Evolutionary conservation across 306 rosid genomes (phyloP).

Genomic region (Amphicarpaea edgeworthii): DNA sequence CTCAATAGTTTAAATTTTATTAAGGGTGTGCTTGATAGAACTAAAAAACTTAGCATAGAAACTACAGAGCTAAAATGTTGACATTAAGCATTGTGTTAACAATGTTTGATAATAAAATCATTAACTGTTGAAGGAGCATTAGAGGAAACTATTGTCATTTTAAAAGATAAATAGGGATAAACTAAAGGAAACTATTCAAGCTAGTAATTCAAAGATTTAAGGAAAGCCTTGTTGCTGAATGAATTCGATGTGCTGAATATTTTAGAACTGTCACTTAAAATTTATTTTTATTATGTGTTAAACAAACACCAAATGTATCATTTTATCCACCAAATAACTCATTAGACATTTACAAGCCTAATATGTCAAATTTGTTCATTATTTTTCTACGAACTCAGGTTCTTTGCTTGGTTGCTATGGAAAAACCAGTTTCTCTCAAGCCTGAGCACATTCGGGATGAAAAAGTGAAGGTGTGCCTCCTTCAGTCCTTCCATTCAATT

Average conservation of each 20-base stretch:
- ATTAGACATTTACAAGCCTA: constrained; percentile 24
- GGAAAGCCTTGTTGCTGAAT: constrained; percentile 22
- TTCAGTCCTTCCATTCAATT: constrained; percentile 23
- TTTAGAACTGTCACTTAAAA: neutral
- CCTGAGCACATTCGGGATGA: constrained; percentile 93
- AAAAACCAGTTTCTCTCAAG: constrained; percentile 84
- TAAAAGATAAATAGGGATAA: constrained; percentile 7
- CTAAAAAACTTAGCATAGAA: neutral
- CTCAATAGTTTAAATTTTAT: neutral
- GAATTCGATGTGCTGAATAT: constrained; percentile 8
- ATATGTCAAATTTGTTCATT: constrained; percentile 9
- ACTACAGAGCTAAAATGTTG: neutral
- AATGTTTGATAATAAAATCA: neutral
- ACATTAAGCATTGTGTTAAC: neutral
- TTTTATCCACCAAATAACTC: neutral
- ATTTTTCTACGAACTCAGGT: constrained; percentile 62
- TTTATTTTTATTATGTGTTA: neutral
- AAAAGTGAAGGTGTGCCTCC: constrained; percentile 78
- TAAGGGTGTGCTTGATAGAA: constrained; percentile 11
- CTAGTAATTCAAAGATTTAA: constrained; percentile 2
- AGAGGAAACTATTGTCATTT: constrained; percentile 1
- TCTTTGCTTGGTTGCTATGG: constrained; percentile 90
- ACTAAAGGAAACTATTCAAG: constrained; percentile 1
- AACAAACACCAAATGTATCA: neutral
- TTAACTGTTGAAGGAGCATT: neutral